phyloP scores from a whole-genome alignment of 2,329 filamentous ascomycete species.

The Zymoseptoria ardabiliae region DNA sequence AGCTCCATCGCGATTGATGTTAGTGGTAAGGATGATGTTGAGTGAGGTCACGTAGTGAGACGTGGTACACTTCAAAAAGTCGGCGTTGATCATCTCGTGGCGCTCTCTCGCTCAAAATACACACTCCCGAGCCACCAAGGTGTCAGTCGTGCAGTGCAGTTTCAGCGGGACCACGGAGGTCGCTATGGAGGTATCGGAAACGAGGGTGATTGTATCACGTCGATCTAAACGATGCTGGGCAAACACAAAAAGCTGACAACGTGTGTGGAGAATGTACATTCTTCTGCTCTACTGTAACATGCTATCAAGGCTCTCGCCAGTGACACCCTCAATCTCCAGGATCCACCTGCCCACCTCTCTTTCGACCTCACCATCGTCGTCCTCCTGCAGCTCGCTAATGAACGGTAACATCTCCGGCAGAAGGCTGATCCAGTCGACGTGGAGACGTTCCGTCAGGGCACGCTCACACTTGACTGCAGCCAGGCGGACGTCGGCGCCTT shows the following conservation, averaged over 20 bases:
- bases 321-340: slow-evolving; percentile 74
- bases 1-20: slow-evolving; percentile 2
- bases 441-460: slow-evolving; percentile 59
- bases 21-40: not conserved
- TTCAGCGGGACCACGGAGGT: too few relatives aligned
- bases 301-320: slow-evolving; percentile 83
- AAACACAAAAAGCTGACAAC: too few relatives aligned
- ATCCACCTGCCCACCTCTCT: slow-evolving; percentile 86
- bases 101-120: too few relatives aligned
- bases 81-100: not conserved
- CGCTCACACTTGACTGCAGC: slow-evolving; percentile 78
- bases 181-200: too few relatives aligned
- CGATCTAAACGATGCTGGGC: too few relatives aligned
- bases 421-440: slow-evolving; percentile 88
- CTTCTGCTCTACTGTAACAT: slow-evolving; percentile 55
- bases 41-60: not conserved
- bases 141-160: too few relatives aligned
- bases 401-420: slow-evolving; percentile 93
- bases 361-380: slow-evolving; percentile 91
- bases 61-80: not conserved
- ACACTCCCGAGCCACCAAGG: too few relatives aligned
- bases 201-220: too few relatives aligned
- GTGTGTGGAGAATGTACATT: not conserved
- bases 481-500: slow-evolving; percentile 64
- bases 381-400: slow-evolving; percentile 91